These are phyloP conservation scores for Tylopilus sp. DNA, from an alignment of 1,284 basidiomycete species.

Conservation along the genomic window DNA sequence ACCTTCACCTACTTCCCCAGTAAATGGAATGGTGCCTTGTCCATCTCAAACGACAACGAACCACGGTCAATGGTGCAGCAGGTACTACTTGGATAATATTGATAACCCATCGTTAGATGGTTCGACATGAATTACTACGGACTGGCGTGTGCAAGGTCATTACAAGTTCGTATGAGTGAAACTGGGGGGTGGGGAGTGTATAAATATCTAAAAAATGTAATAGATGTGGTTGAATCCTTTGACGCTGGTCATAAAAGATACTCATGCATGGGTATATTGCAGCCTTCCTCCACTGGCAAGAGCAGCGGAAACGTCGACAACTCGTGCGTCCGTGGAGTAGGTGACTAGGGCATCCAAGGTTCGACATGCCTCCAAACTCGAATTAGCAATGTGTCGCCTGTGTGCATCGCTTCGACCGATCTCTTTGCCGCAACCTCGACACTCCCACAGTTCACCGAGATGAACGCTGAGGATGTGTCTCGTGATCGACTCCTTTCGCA, in stretches of 20 bases:
- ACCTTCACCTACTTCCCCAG: no score
- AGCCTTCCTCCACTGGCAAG: constrained; percentile 13
- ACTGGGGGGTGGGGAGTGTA: no score
- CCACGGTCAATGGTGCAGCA: no score
- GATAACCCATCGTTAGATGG: no score
- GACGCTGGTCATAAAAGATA: neutral
- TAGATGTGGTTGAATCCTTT: no score
- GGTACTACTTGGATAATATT: no score
- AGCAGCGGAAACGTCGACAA: constrained; percentile 17
- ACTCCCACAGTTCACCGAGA: constrained; percentile 24
- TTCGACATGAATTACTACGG: no score
- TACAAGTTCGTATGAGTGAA: no score
- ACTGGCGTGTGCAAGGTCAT: no score
- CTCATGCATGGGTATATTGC: neutral
- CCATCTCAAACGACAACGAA: no score
- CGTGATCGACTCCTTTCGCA: constrained; percentile 31
- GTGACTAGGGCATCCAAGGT: constrained; percentile 16
- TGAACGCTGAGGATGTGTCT: constrained; percentile 29
- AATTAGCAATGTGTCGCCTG: constrained; percentile 13
- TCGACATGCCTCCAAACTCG: constrained; percentile 14
- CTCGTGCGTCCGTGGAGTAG: constrained; percentile 13
- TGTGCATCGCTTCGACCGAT: constrained; percentile 18
- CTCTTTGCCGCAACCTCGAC: constrained; percentile 20
- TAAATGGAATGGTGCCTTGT: no score
- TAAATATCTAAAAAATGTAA: no score